Evolutionary conservation across 495 filamentous ascomycete species (phyloP).

Genomic region (Penicillium bialowiezense): DNA sequence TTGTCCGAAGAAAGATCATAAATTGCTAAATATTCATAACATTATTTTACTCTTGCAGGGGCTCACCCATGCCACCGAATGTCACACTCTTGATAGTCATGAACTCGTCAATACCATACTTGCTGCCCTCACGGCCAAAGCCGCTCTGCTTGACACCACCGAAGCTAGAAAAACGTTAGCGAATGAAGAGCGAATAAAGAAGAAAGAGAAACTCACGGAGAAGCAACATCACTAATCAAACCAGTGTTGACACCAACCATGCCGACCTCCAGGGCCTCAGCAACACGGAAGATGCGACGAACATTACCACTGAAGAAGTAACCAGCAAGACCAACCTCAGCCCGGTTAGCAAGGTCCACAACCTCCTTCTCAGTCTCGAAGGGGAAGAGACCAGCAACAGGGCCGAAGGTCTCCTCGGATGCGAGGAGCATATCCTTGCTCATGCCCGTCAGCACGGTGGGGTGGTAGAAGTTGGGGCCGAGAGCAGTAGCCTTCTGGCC

Average conservation of each 20-base stretch:
- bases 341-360: slow-evolving; percentile 70
- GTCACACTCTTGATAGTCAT: slow-evolving; percentile 84
- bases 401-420: slow-evolving; percentile 84
- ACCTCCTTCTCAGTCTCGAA: slow-evolving; percentile 85
- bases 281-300: slow-evolving; percentile 68
- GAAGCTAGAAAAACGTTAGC: slow-evolving; percentile 53
- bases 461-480: slow-evolving; percentile 77
- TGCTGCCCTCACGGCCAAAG: slow-evolving; percentile 88
- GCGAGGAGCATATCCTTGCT: slow-evolving; percentile 74
- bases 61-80: slow-evolving; percentile 70
- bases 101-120: slow-evolving; percentile 90
- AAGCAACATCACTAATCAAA: slow-evolving; percentile 74
- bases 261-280: slow-evolving; percentile 82
- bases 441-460: slow-evolving; percentile 80
- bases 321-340: slow-evolving; percentile 77
- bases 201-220: slow-evolving; percentile 48
- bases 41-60: slow-evolving; percentile 35
- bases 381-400: slow-evolving; percentile 77
- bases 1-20: no score
- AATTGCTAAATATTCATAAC: not conserved
- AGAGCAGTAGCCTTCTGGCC: slow-evolving; percentile 63
- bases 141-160: slow-evolving; percentile 93
- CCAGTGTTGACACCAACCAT: slow-evolving; percentile 91
- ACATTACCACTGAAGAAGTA: slow-evolving; percentile 84
- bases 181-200: not conserved